Evolutionary conservation across 73 alveolate genomes (phyloP).

Genomic region (Breviolum minutum): DNA sequence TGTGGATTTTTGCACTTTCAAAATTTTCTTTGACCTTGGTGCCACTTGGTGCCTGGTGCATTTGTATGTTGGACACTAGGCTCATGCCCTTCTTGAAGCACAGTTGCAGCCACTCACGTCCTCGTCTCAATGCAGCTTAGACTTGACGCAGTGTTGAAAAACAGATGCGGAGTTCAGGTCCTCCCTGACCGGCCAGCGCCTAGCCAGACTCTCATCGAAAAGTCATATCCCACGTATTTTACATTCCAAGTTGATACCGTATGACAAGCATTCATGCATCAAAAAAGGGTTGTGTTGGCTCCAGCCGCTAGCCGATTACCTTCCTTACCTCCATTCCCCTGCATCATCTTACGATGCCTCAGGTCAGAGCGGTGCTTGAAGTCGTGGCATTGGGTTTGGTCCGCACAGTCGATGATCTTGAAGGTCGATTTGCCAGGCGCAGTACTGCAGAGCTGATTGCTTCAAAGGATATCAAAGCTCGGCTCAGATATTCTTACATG

Average conservation of each 20-base stretch:
- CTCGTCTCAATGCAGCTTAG: neutral
- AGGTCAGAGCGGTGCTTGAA: conserved; percentile 87
- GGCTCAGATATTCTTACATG: neutral
- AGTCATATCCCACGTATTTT: too few species aligned
- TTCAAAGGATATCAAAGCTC: neutral
- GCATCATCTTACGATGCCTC: neutral
- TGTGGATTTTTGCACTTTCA: neutral
- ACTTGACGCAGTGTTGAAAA: neutral
- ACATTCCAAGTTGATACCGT: too few species aligned
- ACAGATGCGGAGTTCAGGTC: conserved; percentile 17
- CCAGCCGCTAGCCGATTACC: too few species aligned
- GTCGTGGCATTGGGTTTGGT: conserved; percentile 50
- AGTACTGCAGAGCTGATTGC: neutral
- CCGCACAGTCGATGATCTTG: conserved; percentile 77
- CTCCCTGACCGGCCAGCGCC: conserved; percentile 60
- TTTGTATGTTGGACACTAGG: neutral
- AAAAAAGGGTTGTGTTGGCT: too few species aligned
- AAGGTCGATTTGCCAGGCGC: conserved; percentile 78
- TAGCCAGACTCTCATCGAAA: neutral
- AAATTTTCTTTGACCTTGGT: neutral
- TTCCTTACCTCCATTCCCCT: too few species aligned
- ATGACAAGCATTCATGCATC: too few species aligned
- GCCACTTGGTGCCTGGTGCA: neutral
- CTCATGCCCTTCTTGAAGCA: conserved; percentile 45
- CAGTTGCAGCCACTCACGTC: conserved; percentile 68